Evolutionary conservation across 2,329 filamentous ascomycete genomes (phyloP), one percentile per base, ranked within the genome.

Genomic region (Paracoccidioides brasiliensis): DNA sequence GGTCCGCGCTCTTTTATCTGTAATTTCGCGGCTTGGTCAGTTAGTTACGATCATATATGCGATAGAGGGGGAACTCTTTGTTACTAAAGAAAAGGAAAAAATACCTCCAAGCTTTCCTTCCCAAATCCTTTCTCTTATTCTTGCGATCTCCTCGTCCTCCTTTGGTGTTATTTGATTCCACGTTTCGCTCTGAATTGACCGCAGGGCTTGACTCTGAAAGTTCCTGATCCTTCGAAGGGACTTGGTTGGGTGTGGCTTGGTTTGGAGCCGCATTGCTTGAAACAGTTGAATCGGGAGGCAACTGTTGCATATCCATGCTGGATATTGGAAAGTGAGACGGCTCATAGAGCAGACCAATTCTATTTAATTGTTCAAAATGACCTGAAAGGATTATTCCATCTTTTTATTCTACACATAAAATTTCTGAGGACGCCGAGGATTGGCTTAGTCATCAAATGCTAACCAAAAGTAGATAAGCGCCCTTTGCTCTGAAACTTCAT

Each of bases 71-170:
- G 1, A 6, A 7, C 32, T 45, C 22, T 15, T 48, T 35, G 22
- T 22, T 22, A 22, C 22, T 15, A 33, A 22, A 2, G n/a, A 3
- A 28, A 15, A 42, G 14, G 28, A 43, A 49, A 61, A 38, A 33
- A 15, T 75, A 86, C 84, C 77, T 78, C 72, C 80, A 84, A 67
- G 83, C 82, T 58, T 74, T 75, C 70, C 84, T 74, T 64, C 84
- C 83, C 80, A 84, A 73, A 79, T 85, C 80, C 69, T 76, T 76
- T 67, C 80, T 83, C 79, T 81, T 82, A 77, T 75, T 73, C 67
- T 71, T 67, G 62, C 67, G 65, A 67, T 67, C 65, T 64, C 65
- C 59, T 62, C 63, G 59, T 57, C 58, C 63, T 64, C 63, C 60
- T 66, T 63, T 56, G 61, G 61, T 62, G 58, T 61, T 65, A 66